Evolutionary conservation across 129 eudicot species (phyloP), one percentile per base, ranked within the genome.

Genomic region (Glebionis coronaria): DNA sequence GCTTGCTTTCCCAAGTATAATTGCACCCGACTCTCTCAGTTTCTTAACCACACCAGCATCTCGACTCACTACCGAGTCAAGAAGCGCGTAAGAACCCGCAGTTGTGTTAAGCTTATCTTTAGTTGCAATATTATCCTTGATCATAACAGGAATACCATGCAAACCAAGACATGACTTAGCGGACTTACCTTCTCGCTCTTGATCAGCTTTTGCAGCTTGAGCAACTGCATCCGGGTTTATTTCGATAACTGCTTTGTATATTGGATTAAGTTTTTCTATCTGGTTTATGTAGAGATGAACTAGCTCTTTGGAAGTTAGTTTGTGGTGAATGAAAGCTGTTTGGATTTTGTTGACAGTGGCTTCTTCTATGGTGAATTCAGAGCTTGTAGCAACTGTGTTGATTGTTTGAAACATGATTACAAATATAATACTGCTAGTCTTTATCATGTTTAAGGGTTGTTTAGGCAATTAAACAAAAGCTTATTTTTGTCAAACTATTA

Each of bases 81-180:
- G 74, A 63, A 88, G 82, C 0, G 88, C 86, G 28, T 74, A 84
- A 1, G 85, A 81, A 0, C 90, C 90, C 10, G 87, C 94, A 16
- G 82, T 83, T 1, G 86, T 86, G 68, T 86, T 83, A 21, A 81
- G 84, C 77, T 86, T 83, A 76, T 87, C 90, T 65, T 81, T 83
- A 4, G 90, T 87, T 20, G 81, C 85, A 74, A 87, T 87, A 35
- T 60, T 79, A 60, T 87, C 95, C 67, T 87, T 87, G 50, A 87
- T 58, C 70, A 87, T 61, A 63, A 87, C 51, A 9, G 90, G 90
- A 46, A 87, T 84, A 15, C 90, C 90, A 28, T 81, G 83, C 20
- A 87, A 66, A 28, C 68, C 64, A 35, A 49, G 63, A 5, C 49
- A 6, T 0, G 78, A 78, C 0, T 55, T 74, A 0, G 69, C 46